Percentiles rank a stretch among this genome's conserved stretches.
Evolutionary conservation across 495 filamentous ascomycete genomes (phyloP).

Genomic region (Talaromyces stipitatus): DNA sequence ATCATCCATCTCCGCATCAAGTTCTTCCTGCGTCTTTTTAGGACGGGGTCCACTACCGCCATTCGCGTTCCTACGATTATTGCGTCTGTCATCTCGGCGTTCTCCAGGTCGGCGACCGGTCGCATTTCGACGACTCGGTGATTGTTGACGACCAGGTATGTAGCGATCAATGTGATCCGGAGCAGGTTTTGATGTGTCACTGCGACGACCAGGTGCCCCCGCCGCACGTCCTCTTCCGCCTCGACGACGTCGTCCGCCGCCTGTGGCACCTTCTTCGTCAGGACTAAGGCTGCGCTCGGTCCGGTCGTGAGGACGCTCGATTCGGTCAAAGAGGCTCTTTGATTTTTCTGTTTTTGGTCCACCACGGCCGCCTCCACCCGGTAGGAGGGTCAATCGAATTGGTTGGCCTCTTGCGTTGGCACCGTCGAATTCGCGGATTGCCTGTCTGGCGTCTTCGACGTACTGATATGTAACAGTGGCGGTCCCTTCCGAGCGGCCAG

Average conservation of each 20-base stretch:
- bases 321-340: conserved; percentile 70
- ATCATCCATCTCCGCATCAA: conserved; percentile 94
- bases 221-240: conserved; percentile 40
- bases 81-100: conserved; percentile 29
- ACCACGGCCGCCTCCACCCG: conserved; percentile 32
- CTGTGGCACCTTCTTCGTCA: conserved; percentile 17
- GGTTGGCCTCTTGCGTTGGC: conserved; percentile 92
- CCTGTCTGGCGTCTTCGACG: conserved; percentile 59
- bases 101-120: conserved; percentile 44
- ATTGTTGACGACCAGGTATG: conserved; percentile 51
- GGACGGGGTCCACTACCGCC: conserved; percentile 36
- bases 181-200: conserved; percentile 60
- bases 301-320: conserved; percentile 41
- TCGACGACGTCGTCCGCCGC: conserved; percentile 17
- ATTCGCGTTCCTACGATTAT: conserved; percentile 19
- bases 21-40: conserved; percentile 84
- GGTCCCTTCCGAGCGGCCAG: conserved; percentile 80
- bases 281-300: conserved; percentile 36
- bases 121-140: conserved; percentile 26
- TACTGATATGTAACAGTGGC: conserved; percentile 77
- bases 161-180: conserved; percentile 79
- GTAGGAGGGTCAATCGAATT: conserved; percentile 68
- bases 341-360: conserved; percentile 53
- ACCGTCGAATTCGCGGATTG: conserved; percentile 76
- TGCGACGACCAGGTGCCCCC: conserved; percentile 46